phyloP scores from a whole-genome alignment of 2,329 filamentous ascomycete genomes.

The Trichoderma endophyticum region DNA sequence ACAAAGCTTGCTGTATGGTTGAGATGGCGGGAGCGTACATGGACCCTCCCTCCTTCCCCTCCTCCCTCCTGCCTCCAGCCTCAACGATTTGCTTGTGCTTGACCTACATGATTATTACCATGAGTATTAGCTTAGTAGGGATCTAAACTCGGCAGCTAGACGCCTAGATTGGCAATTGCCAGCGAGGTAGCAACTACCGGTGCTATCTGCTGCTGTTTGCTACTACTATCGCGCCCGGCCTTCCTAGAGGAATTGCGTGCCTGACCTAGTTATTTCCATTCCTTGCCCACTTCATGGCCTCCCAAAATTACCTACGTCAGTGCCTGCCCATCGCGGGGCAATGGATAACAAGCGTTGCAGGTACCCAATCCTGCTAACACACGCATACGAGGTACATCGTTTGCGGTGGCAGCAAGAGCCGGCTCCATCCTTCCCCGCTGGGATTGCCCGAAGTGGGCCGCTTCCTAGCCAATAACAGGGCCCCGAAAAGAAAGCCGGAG shows the following conservation, averaged over 20 bases:
- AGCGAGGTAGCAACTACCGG: neutral
- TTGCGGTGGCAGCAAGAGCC: neutral
- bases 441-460: neutral
- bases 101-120: neutral
- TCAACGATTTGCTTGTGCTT: neutral
- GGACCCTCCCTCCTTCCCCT: neutral
- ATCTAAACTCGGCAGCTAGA: neutral
- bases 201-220: neutral
- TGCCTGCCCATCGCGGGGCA: neutral
- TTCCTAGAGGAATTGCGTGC: neutral
- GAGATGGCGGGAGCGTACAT: neutral
- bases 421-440: slow-evolving; percentile 1
- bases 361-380: neutral
- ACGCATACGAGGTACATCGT: neutral
- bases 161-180: neutral
- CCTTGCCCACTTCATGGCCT: neutral
- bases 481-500: slow-evolving; percentile 12
- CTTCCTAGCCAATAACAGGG: neutral
- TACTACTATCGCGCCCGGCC: neutral
- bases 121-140: too few relatives aligned
- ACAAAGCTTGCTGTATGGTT: neutral
- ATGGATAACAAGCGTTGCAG: neutral
- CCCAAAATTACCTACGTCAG: slow-evolving; percentile 5
- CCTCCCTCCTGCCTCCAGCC: neutral
- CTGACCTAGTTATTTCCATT: neutral